Conservation (phyloP, 306 rosid species). For the Herpetospermum pedunculosum region DNA sequence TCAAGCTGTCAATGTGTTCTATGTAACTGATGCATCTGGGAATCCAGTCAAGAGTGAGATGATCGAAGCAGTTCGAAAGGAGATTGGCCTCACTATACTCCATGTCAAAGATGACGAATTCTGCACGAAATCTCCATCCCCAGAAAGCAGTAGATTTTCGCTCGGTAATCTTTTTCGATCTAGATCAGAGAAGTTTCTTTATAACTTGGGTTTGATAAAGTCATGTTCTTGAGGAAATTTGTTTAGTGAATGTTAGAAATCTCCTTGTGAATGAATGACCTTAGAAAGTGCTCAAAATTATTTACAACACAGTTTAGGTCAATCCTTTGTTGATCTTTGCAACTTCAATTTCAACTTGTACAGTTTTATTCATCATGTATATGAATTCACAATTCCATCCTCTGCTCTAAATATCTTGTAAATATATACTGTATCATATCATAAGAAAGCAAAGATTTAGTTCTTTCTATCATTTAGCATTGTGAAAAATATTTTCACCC, state of each 20-base stretch:
- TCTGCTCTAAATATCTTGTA: background rate
- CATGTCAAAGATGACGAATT: conserved; percentile 47
- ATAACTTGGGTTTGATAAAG: conserved; percentile 77
- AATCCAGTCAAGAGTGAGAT: conserved; percentile 68
- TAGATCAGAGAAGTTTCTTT: conserved; percentile 81
- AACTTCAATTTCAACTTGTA: conserved; percentile 22
- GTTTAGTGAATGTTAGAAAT: conserved; percentile 27
- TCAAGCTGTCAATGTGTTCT: conserved; percentile 74
- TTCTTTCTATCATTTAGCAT: too few relatives aligned
- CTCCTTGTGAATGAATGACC: conserved; percentile 11
- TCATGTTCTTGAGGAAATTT: conserved; percentile 44
- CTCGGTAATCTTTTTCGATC: conserved; percentile 58
- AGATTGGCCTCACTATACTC: conserved; percentile 63
- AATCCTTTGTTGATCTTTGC: conserved; percentile 20
- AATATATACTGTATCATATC: background rate
- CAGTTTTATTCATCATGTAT: conserved; percentile 11
- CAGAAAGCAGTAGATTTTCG: conserved; percentile 52
- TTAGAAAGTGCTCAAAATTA: conserved; percentile 23
- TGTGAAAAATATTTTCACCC: background rate
- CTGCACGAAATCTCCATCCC: conserved; percentile 35
- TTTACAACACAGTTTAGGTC: conserved; percentile 19
- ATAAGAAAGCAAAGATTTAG: background rate
- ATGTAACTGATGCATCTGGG: conserved; percentile 79
- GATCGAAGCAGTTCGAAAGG: conserved; percentile 76
- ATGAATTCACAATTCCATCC: background rate